Evolutionary conservation across 768 basidiomycete genomes (phyloP).

Genomic region (Lanmaoa pseudosensibilis): DNA sequence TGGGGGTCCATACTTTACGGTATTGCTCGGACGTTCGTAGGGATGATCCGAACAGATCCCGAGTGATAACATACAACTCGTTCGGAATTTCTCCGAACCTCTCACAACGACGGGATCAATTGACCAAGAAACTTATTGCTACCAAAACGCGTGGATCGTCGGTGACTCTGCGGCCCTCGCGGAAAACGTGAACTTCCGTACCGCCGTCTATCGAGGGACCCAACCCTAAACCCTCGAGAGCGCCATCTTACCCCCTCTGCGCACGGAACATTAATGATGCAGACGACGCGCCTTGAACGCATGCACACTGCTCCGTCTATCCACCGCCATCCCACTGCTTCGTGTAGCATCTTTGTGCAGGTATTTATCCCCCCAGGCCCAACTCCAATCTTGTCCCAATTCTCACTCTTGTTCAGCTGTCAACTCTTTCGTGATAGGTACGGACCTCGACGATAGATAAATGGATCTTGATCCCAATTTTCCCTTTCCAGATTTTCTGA

Average conservation of each 20-base stretch:
- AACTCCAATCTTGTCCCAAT: background rate
- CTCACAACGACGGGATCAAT: no score
- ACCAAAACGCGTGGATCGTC: no score
- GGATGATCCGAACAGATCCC: no score
- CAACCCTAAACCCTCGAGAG: background rate
- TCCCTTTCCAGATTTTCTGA: constrained; percentile 2
- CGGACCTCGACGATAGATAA: constrained; percentile 2
- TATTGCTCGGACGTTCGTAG: no score
- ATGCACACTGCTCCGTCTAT: background rate
- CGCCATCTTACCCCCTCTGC: no score
- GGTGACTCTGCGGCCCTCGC: no score
- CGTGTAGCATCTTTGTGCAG: background rate
- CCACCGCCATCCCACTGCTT: background rate
- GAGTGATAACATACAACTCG: no score
- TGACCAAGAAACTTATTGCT: no score
- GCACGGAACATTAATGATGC: background rate
- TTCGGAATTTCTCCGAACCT: no score
- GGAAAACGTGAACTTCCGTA: no score
- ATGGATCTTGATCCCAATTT: background rate
- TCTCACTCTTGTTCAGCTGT: background rate
- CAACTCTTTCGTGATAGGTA: constrained; percentile 5
- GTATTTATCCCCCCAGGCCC: background rate
- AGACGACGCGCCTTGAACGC: background rate
- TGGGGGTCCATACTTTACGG: no score
- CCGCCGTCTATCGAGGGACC: background rate